Base-by-base conservation (phyloP, 116 monocot genomes). In the Trichopus zeylanicus region DNA sequence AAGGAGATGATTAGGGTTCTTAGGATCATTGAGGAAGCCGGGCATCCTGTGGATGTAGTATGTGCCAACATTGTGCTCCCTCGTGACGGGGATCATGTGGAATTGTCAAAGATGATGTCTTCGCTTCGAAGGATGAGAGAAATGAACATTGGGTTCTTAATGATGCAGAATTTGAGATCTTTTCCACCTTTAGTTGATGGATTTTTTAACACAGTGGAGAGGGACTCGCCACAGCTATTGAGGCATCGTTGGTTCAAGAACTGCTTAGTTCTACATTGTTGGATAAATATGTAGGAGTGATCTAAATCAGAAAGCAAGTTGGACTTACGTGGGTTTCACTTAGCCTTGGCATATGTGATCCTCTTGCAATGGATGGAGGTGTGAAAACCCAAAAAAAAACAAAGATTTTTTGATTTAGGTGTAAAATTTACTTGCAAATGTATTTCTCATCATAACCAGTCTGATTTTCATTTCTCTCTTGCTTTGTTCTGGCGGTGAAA, bases 321-420 rank as follows among this genome's bases (percentile, higher is more conserved):
- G 66, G 86, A 89, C 48, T 73, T 94, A 35, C 94, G 89, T 67
- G 94, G 94, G 3, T 85, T 80, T 61, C 82, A 81, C 57, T 53
- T 72, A 30, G 59, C 64, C 24, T 66, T 86, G n/a, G 86, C 83
- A 1, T 81, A 73, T 51, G 58, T 89, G 8, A 65, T 82, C 23
- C 42, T 94, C 18, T 52, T 94, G 62, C 67, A 70, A 61, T 89
- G 82, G 89, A 57, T 86, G 59, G 78, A 86, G n/a, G n/a, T n/a
- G n/a, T n/a, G n/a, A n/a, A n/a, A n/a, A n/a, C n/a, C n/a, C n/a
- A n/a, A n/a, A n/a, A n/a, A n/a, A n/a, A n/a, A n/a, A n/a, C n/a
- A n/a, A n/a, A n/a, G n/a, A n/a, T n/a, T n/a, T n/a, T n/a, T n/a
- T n/a, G n/a, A n/a, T n/a, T n/a, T n/a, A n/a, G n/a, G n/a, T n/a